Evolutionary conservation across 1,139 yeast species (phyloP), one percentile per base, ranked within the genome.

Genomic region (Arxiozyma heterogenica): DNA sequence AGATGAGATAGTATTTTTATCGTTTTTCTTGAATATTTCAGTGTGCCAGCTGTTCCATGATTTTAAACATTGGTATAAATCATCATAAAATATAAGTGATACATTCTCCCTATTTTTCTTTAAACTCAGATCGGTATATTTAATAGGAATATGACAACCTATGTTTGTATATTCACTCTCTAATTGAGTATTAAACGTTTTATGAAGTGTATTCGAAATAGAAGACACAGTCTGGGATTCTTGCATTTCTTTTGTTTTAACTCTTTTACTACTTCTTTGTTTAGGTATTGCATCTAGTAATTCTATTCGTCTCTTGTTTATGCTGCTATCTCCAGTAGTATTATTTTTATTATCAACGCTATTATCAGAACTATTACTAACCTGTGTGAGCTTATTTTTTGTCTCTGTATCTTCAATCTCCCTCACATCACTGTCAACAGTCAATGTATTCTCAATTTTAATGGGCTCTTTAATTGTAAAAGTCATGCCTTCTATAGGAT

Each of bases 41-140:
- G 75, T 68, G 45, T 69, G 72, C 58, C 67, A 70, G 21, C 65
- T 61, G 12, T 62, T 74, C 85, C 85, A 81, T 25, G 66, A 63
- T 20, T 68, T 68, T 18, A 80, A 58, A 41, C 74, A 64, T 1
- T 60, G 57, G 44, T 70, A 66, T 54, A 81, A 72, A 58, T 76
- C 80, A 5, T 57, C 51, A n/a, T 69, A 59, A 38, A 50, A 25
- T 4, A 25, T 1, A 15, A 22, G 5, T 2, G 47, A 41, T 1
- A 42, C 42, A 2, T 49, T 22, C 21, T 49, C 6, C 1, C 42
- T 21, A 9, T 25, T 44, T 25, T 21, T 21, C 17, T 52, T 47
- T 12, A 55, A 41, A 1, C 53, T 54, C 23, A 58, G 53, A 7
- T 65, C 66, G 9, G 59, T 59, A 7, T 59, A 60, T 21, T 58